These are phyloP conservation scores for Ophiostoma triangulosporum DNA, from an alignment of 2,329 filamentous ascomycete species.

Conservation along the genomic window DNA sequence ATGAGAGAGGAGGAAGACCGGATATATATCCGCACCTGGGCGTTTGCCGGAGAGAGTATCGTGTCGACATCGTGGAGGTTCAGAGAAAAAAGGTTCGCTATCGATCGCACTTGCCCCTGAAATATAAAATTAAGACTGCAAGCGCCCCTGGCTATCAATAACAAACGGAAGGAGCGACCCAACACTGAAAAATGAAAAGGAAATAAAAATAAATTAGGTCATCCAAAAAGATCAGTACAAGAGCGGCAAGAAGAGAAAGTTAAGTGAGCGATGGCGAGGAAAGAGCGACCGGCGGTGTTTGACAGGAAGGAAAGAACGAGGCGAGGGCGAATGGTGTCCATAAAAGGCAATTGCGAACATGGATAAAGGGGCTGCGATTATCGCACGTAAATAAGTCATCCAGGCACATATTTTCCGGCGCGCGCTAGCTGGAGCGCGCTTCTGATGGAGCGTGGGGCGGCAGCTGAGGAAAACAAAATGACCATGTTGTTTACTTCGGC, in stretches of 20 bases:
- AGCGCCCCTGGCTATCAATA: neutral
- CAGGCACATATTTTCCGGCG: neutral
- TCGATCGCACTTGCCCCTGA: neutral
- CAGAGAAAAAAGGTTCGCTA: neutral
- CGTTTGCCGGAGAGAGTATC: conserved; percentile 22
- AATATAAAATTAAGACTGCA: neutral
- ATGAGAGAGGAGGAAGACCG: neutral
- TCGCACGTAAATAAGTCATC: too few relatives aligned
- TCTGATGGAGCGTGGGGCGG: neutral
- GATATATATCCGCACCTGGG: conserved; percentile 18
- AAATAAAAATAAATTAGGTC: neutral
- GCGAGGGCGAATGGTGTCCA: neutral
- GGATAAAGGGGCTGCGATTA: neutral
- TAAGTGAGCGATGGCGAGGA: neutral
- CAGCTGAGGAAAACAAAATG: neutral
- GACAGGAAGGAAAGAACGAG: neutral
- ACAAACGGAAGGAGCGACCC: conserved; percentile 3
- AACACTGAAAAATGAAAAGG: neutral
- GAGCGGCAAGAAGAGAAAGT: conserved; percentile 3
- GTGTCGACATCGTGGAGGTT: conserved; percentile 17
- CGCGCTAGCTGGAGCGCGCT: neutral
- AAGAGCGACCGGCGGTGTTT: neutral
- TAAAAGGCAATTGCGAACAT: neutral
- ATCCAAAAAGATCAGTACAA: neutral
- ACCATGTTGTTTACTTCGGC: neutral